phyloP scores from a whole-genome alignment of 768 basidiomycete genomes.

The Myochromella boudieri region DNA sequence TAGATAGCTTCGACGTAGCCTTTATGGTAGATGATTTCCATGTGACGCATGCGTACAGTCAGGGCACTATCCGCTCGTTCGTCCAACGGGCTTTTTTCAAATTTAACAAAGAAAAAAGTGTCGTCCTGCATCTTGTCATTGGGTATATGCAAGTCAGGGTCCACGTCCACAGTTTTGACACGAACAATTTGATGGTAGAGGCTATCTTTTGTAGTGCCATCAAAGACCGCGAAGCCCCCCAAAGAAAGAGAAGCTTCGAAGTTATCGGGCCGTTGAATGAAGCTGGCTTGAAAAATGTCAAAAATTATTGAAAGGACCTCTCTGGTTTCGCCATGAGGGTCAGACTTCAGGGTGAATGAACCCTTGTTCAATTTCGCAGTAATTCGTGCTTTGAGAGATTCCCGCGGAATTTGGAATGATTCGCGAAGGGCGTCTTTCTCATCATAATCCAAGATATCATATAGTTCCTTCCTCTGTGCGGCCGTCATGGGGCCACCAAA shows the following conservation, averaged over 20 bases:
- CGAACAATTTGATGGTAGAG: slow-evolving; percentile 90
- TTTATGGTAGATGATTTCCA: slow-evolving; percentile 95
- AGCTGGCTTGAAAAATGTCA: slow-evolving; percentile 80
- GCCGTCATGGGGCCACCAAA: slow-evolving; percentile 79
- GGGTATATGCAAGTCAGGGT: slow-evolving; percentile 6
- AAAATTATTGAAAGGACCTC: slow-evolving; percentile 89
- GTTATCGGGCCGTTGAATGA: slow-evolving; percentile 83
- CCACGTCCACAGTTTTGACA: slow-evolving; percentile 38
- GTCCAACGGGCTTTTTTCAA: slow-evolving; percentile 91
- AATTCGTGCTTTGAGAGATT: slow-evolving; percentile 78
- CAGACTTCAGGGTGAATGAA: slow-evolving; percentile 77
- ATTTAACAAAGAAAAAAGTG: slow-evolving; percentile 87
- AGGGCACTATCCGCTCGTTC: slow-evolving; percentile 89
- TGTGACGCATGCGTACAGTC: slow-evolving; percentile 86
- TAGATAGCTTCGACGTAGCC: slow-evolving; percentile 93
- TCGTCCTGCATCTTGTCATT: slow-evolving; percentile 31
- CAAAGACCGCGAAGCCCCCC: slow-evolving; percentile 84
- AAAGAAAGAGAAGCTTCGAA: slow-evolving; percentile 85
- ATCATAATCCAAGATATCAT: slow-evolving; percentile 89
- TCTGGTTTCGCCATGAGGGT: slow-evolving; percentile 59
- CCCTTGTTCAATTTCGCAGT: slow-evolving; percentile 82
- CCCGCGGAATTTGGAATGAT: slow-evolving; percentile 69
- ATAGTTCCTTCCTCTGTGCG: slow-evolving; percentile 86
- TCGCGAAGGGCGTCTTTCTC: slow-evolving; percentile 76
- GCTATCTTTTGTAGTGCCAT: slow-evolving; percentile 81